These are phyloP conservation scores for Pholiota adiposa DNA, from an alignment of 1,284 basidiomycete genomes.

Conservation along the genomic window DNA sequence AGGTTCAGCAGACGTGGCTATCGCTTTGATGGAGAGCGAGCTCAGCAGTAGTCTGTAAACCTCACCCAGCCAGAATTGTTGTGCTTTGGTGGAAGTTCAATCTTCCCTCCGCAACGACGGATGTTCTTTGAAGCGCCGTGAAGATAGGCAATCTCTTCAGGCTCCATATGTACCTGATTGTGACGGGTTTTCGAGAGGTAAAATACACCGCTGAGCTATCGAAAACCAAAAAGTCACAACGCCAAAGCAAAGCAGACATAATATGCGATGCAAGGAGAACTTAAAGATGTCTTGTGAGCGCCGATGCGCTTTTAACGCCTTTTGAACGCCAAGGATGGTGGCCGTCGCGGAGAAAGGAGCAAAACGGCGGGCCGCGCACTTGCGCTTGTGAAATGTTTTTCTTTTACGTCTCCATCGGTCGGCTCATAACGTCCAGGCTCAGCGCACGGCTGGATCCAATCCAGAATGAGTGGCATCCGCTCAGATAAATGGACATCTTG, in stretches of 20 bases:
- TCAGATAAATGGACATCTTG: neutral
- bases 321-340: neutral
- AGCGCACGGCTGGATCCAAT: neutral
- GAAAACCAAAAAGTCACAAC: too few species aligned
- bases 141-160: neutral
- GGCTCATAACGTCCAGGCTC: neutral
- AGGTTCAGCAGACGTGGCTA: constrained; percentile 18
- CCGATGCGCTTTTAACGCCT: neutral
- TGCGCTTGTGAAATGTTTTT: neutral
- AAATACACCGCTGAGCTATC: too few species aligned
- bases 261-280: too few species aligned
- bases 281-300: too few species aligned
- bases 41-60: too few species aligned
- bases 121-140: neutral
- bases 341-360: neutral
- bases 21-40: constrained; percentile 14
- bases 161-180: neutral
- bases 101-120: neutral
- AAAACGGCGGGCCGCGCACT: neutral
- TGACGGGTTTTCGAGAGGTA: neutral
- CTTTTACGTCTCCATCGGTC: neutral
- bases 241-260: neutral
- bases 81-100: neutral
- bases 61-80: too few species aligned
- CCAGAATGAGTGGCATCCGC: neutral